A percentile compares a stretch with the other conserved stretches of the same genome.
Evolutionary conservation across 73 alveolate species (phyloP).

Genomic region (Paramecium primaurelia): DNA sequence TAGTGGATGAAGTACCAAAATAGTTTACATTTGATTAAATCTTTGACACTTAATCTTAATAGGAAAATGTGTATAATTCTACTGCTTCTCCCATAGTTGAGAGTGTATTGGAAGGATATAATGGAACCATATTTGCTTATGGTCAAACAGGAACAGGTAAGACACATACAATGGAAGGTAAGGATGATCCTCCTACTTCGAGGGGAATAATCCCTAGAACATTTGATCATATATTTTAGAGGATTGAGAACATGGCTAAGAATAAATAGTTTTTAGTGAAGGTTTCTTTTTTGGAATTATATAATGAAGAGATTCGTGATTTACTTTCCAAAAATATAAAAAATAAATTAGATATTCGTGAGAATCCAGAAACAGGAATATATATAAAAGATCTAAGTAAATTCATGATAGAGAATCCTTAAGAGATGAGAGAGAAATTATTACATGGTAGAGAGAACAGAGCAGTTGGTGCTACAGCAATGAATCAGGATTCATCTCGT

Average conservation of each 20-base stretch:
- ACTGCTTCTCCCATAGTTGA: conserved; percentile 92
- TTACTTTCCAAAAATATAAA: conserved; percentile 76
- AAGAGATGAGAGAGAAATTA: conserved; percentile 86
- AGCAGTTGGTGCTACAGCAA: conserved; percentile 90
- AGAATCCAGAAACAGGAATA: conserved; percentile 87
- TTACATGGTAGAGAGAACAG: conserved; percentile 90
- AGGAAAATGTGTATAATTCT: conserved; percentile 80
- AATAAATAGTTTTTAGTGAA: conserved; percentile 82
- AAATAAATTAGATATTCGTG: conserved; percentile 82
- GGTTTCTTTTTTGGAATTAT: conserved; percentile 88
- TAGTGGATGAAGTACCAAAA: conserved; percentile 76
- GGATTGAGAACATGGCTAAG: conserved; percentile 77
- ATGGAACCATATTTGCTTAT: conserved; percentile 98
- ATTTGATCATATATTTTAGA: conserved; percentile 90
- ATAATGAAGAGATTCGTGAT: conserved; percentile 93
- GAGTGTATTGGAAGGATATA: conserved; percentile 93
- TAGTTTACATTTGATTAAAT: conserved; percentile 88
- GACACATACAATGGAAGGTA: conserved; percentile 97
- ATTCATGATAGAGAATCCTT: conserved; percentile 81
- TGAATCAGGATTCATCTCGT: conserved; percentile 87
- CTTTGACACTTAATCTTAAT: conserved; percentile 71
- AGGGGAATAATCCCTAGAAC: conserved; percentile 98
- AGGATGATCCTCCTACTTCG: conserved; percentile 78
- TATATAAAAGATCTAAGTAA: conserved; percentile 91
- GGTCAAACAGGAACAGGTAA: conserved; percentile 99